Evolutionary conservation across 2,329 filamentous ascomycete genomes (phyloP), one percentile per base, ranked within the genome.

Genomic region (Fonsecaea pedrosoi): DNA sequence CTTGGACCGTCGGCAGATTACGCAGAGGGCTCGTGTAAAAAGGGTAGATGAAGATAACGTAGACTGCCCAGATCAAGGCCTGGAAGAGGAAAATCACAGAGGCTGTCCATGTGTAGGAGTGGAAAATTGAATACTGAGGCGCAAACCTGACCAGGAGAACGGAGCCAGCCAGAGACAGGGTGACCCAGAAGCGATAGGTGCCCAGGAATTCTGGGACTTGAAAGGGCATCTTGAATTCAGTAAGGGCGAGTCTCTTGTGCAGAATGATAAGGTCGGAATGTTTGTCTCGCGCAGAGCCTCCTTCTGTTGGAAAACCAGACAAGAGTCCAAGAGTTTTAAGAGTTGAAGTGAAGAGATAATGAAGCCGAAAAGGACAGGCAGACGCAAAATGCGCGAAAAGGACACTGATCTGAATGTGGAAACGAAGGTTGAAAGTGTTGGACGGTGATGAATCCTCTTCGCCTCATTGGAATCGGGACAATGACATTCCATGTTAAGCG

Each of bases 11-110:
- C 3, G 87, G 87, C 37, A 90, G 74, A 72, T 87, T 78, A 67
- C 85, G 82, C 55, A 90, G 71, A 2, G 87, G 86, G 45, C 83
- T 87, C 67, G 90, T 78, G 67, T 82, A 85, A 38, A 81, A 77
- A 3, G 87, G 88, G 72, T 87, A 89, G 53, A 90, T 71, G 9
- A 88, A 58, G 0, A 85, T 73, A 32, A 50, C 64, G 68, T 80
- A 79, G 4, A 78, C 5, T 3, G 75, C 35, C 50, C 71, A 74
- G 6, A 71, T 65, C 2, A 71, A 6, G 38, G 68, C 73, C 21
- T 77, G 60, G 13, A 73, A 50, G 0, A 70, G 38, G 37, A 76
- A 73, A 1, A 76, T 60, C 9, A 72, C 35, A 2, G 66, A 45
- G 9, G 72, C 71, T 0, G 76, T 78, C 35, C 65, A 62, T 10